A percentile compares a stretch with the other conserved stretches of the same genome.
Conservation (phyloP, 192 early-diverging fungal genomes). For the Coemansia asiatica region DNA sequence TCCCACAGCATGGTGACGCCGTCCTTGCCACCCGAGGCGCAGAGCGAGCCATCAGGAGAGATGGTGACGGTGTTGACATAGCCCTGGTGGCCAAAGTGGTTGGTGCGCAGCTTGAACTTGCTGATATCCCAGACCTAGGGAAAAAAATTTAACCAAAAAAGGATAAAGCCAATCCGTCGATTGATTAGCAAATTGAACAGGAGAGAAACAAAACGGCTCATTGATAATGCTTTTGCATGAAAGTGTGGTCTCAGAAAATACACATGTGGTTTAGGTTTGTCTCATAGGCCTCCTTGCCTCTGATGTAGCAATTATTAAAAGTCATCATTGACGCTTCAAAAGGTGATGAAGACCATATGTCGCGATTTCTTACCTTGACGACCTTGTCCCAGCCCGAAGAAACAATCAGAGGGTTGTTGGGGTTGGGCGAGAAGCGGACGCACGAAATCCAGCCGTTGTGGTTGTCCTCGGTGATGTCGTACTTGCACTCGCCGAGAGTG, state of each 20-base stretch:
- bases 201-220: not conserved
- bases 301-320: conserved; percentile 76
- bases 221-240: not conserved
- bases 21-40: conserved; percentile 99
- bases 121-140: conserved; percentile 94
- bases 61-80: conserved; percentile 98
- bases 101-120: conserved; percentile 98
- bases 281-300: conserved; percentile 64
- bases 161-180: not conserved
- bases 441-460: conserved; percentile 99
- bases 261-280: conserved; percentile 55
- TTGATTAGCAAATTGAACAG: not conserved
- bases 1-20: conserved; percentile 99
- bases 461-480: conserved; percentile 93
- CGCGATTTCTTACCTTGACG: conserved; percentile 82
- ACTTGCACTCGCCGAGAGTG: conserved; percentile 99
- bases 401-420: conserved; percentile 95
- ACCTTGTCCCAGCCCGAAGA: conserved; percentile 99
- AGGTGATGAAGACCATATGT: not conserved
- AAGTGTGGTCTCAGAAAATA: conserved; percentile 34
- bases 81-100: conserved; percentile 98
- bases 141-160: conserved; percentile 8
- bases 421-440: conserved; percentile 99
- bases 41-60: conserved; percentile 99
- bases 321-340: conserved; percentile 45